Percentiles rank a stretch among this genome's conserved stretches.
Conservation (phyloP, 2,329 filamentous ascomycete genomes). For the Pseudomassariella vexata region DNA sequence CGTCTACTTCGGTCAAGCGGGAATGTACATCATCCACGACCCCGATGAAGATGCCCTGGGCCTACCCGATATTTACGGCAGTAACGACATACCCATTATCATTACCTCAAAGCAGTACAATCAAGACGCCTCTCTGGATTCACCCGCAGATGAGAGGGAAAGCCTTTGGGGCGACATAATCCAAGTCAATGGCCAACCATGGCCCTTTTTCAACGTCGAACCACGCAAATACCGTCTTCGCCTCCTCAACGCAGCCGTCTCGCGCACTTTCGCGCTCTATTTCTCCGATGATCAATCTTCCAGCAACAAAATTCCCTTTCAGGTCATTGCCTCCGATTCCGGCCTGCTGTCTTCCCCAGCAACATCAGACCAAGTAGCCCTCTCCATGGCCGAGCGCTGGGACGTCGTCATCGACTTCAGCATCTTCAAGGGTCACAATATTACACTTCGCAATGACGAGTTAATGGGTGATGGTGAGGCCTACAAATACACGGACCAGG, state of each 20-base stretch:
- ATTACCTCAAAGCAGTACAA: conserved; percentile 47
- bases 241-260: conserved; percentile 44
- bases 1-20: conserved; percentile 50
- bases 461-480: conserved; percentile 39
- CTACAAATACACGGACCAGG: conserved; percentile 43
- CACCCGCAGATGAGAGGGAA: conserved; percentile 34
- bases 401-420: conserved; percentile 54
- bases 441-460: conserved; percentile 29
- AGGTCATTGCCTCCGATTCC: conserved; percentile 48
- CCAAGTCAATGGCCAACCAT: conserved; percentile 53
- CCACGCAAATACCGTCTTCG: conserved; percentile 55
- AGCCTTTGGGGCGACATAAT: conserved; percentile 53
- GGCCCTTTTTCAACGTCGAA: conserved; percentile 53
- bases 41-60: conserved; percentile 39
- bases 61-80: conserved; percentile 41
- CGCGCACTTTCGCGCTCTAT: conserved; percentile 41
- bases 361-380: conserved; percentile 30
- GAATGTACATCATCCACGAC: conserved; percentile 49
- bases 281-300: conserved; percentile 29
- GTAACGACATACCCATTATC: conserved; percentile 48
- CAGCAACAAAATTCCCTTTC: conserved; percentile 34
- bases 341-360: conserved; percentile 44
- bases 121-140: conserved; percentile 40
- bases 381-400: conserved; percentile 52
- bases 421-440: conserved; percentile 38